Conservation (phyloP, 2,329 filamentous ascomycete genomes). For the Xylariaceae sp. region DNA sequence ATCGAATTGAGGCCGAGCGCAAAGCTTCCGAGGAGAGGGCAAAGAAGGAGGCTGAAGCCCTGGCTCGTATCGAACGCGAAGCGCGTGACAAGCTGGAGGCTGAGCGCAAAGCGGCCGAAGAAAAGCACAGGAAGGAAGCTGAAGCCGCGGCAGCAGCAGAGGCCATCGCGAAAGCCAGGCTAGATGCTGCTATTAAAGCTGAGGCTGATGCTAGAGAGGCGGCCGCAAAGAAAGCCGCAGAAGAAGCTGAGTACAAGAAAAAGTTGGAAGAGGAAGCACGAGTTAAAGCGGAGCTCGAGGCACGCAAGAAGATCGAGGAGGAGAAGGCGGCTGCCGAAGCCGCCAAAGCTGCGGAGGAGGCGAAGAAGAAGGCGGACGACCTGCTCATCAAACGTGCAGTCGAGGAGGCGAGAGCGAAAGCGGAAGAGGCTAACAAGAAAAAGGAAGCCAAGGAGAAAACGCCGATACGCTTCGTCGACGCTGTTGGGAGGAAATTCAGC, state of each 20-base stretch:
- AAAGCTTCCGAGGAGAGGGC: slow-evolving; percentile 38
- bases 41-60: slow-evolving; percentile 24
- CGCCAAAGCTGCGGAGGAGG: slow-evolving; percentile 44
- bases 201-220: slow-evolving; percentile 25
- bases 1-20: slow-evolving; percentile 28
- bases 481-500: slow-evolving; percentile 83
- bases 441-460: slow-evolving; percentile 57
- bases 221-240: slow-evolving; percentile 26
- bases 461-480: slow-evolving; percentile 86
- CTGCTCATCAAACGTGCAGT: slow-evolving; percentile 47
- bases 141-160: slow-evolving; percentile 45
- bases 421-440: slow-evolving; percentile 40
- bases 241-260: slow-evolving; percentile 28
- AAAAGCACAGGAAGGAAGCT: slow-evolving; percentile 40
- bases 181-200: slow-evolving; percentile 38
- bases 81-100: slow-evolving; percentile 34
- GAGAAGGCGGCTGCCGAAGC: slow-evolving; percentile 35
- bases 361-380: slow-evolving; percentile 52
- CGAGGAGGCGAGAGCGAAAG: slow-evolving; percentile 43
- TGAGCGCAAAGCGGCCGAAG: slow-evolving; percentile 39
- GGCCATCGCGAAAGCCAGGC: slow-evolving; percentile 38
- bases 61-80: slow-evolving; percentile 33
- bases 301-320: slow-evolving; percentile 36
- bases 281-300: slow-evolving; percentile 38
- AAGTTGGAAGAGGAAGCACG: slow-evolving; percentile 31